Percentiles rank a stretch among this genome's conserved stretches.
Evolutionary conservation across 2,329 filamentous ascomycete species (phyloP).

Genomic region (Talaromyces sp.): DNA sequence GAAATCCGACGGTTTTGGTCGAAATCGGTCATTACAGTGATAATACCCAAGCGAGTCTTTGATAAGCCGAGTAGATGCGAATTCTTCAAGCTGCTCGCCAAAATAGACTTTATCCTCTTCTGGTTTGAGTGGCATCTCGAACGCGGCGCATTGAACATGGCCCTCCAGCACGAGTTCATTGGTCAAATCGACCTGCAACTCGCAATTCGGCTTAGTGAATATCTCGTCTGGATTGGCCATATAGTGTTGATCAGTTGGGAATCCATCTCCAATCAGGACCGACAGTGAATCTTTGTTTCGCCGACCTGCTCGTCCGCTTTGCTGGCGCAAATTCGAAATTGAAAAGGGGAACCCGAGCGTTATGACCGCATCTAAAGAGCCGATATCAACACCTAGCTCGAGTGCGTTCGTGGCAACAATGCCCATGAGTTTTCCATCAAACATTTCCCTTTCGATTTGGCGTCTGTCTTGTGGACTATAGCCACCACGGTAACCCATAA

Average conservation of each 20-base stretch:
- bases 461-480: slow-evolving; percentile 90
- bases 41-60: slow-evolving; percentile 77
- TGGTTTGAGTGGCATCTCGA: slow-evolving; percentile 87
- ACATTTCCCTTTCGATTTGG: slow-evolving; percentile 92
- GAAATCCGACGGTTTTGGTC: slow-evolving; percentile 75
- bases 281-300: slow-evolving; percentile 91
- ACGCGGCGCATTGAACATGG: slow-evolving; percentile 91
- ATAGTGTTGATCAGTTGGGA: slow-evolving; percentile 89
- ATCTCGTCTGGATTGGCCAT: slow-evolving; percentile 96
- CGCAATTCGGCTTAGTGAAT: slow-evolving; percentile 81
- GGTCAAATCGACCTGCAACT: slow-evolving; percentile 83
- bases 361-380: slow-evolving; percentile 86
- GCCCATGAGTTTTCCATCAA: slow-evolving; percentile 86
- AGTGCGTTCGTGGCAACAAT: slow-evolving; percentile 92
- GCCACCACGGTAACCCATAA: slow-evolving; percentile 94
- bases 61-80: slow-evolving; percentile 71
- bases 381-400: slow-evolving; percentile 93
- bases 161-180: slow-evolving; percentile 91
- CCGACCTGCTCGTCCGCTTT: slow-evolving; percentile 87
- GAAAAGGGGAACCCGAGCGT: slow-evolving; percentile 94
- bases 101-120: slow-evolving; percentile 75
- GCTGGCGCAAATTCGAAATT: slow-evolving; percentile 89
- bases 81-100: slow-evolving; percentile 64
- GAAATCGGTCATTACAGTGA: slow-evolving; percentile 83
- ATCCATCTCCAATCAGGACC: slow-evolving; percentile 82